Conservation (phyloP, 2,329 filamentous ascomycete species). For the Aspergillus sp. region DNA sequence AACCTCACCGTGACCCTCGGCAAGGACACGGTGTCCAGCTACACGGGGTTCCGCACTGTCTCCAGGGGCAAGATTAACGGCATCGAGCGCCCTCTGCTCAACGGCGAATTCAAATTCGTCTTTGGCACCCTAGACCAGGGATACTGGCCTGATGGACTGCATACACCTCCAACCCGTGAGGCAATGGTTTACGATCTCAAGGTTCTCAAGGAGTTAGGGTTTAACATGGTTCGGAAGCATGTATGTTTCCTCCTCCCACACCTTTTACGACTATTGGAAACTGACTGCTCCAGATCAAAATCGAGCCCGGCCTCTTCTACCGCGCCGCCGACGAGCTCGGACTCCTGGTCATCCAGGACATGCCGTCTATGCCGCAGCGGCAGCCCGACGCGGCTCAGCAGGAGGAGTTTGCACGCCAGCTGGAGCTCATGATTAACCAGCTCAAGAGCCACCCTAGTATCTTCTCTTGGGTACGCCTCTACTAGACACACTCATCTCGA, state of each 20-base stretch:
- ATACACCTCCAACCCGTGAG: slow-evolving; percentile 64
- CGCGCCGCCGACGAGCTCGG: slow-evolving; percentile 66
- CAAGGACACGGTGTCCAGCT: slow-evolving; percentile 59
- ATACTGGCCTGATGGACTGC: slow-evolving; percentile 69
- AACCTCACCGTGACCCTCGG: slow-evolving; percentile 59
- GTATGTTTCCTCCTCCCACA: slow-evolving; percentile 39
- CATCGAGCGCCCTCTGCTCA: slow-evolving; percentile 62
- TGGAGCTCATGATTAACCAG: slow-evolving; percentile 62
- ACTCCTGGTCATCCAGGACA: slow-evolving; percentile 68
- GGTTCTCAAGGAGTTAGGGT: slow-evolving; percentile 63
- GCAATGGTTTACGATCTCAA: slow-evolving; percentile 68
- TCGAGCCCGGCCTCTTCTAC: slow-evolving; percentile 68
- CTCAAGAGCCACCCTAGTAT: slow-evolving; percentile 66
- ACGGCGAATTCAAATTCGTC: slow-evolving; percentile 67
- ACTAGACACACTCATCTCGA: slow-evolving; percentile 26
- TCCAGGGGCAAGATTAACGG: slow-evolving; percentile 57
- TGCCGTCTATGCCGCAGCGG: slow-evolving; percentile 57
- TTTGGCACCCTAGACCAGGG: slow-evolving; percentile 71
- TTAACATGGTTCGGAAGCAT: slow-evolving; percentile 72
- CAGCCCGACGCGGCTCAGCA: slow-evolving; percentile 52
- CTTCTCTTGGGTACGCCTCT: slow-evolving; percentile 53
- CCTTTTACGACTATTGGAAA: background rate
- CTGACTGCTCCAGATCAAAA: slow-evolving; percentile 54
- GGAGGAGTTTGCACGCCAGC: slow-evolving; percentile 63
- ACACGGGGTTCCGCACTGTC: slow-evolving; percentile 69